Percentiles rank a stretch among this genome's conserved stretches.
Evolutionary conservation across 306 rosid species (phyloP).

Genomic region (Luffa aegyptiaca): DNA sequence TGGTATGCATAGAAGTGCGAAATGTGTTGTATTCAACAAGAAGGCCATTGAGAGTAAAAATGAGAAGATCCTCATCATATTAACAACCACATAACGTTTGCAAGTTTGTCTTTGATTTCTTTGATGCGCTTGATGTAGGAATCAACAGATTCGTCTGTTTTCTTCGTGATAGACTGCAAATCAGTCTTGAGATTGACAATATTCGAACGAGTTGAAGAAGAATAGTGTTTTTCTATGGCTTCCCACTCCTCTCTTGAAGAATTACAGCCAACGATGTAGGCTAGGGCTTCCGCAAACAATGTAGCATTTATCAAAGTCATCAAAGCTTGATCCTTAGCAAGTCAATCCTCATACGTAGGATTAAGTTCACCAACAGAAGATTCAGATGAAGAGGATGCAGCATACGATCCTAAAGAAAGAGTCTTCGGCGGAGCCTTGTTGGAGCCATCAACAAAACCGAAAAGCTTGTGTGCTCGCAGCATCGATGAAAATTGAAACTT

Average conservation of each 20-base stretch:
- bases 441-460: too few relatives aligned
- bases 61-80: not conserved
- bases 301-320: not conserved
- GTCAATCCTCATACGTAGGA: too few relatives aligned
- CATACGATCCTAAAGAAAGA: too few relatives aligned
- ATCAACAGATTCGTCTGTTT: not conserved
- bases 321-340: too few relatives aligned
- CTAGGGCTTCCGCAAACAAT: not conserved
- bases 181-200: not conserved
- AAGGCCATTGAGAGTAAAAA: not conserved
- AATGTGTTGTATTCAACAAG: not conserved
- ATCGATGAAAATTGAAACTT: too few relatives aligned
- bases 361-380: too few relatives aligned
- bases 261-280: not conserved
- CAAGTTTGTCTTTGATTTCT: not conserved
- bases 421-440: too few relatives aligned
- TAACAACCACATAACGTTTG: not conserved
- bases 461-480: too few relatives aligned
- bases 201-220: not conserved
- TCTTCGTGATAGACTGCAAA: not conserved
- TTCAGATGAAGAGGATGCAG: too few relatives aligned
- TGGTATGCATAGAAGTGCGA: not conserved
- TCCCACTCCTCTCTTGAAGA: not conserved
- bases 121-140: too few relatives aligned
- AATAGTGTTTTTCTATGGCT: not conserved